Percentiles rank a stretch among this genome's conserved stretches.
Conservation (phyloP, 495 filamentous ascomycete genomes). For the Evernia prunastri region DNA sequence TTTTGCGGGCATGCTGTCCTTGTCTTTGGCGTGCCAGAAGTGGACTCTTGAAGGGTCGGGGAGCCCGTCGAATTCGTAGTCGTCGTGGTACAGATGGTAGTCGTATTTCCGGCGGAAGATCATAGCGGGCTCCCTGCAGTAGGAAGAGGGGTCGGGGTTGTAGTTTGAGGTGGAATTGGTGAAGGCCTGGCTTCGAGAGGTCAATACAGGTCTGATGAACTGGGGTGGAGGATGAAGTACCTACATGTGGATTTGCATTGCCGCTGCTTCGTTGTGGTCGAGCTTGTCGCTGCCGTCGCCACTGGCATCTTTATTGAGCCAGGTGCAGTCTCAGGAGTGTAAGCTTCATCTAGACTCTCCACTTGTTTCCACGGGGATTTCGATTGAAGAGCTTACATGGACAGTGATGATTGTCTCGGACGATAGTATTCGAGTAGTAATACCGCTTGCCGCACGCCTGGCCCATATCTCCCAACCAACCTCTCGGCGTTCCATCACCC, state of each 20-base stretch:
- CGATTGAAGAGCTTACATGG: not conserved
- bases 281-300: not conserved
- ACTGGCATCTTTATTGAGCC: constrained; percentile 7
- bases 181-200: not conserved
- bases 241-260: constrained; percentile 11
- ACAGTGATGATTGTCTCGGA: not conserved
- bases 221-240: not conserved
- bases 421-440: constrained; percentile 1
- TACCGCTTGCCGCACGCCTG: not conserved
- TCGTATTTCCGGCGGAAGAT: not conserved
- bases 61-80: not conserved
- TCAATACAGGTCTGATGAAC: not conserved
- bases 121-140: not conserved
- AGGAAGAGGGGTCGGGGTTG: constrained; percentile 2
- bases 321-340: constrained; percentile 9
- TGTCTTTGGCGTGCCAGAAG: not conserved
- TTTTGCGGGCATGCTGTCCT: not conserved
- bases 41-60: not conserved
- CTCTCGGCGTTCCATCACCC: not conserved
- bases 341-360: too few species aligned
- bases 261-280: not conserved
- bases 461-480: constrained; percentile 8
- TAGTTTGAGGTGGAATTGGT: not conserved
- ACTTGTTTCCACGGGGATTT: too few species aligned
- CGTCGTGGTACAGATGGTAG: not conserved